Conservation (phyloP, 768 basidiomycete genomes). For the Macrolepiota albuminosa region DNA sequence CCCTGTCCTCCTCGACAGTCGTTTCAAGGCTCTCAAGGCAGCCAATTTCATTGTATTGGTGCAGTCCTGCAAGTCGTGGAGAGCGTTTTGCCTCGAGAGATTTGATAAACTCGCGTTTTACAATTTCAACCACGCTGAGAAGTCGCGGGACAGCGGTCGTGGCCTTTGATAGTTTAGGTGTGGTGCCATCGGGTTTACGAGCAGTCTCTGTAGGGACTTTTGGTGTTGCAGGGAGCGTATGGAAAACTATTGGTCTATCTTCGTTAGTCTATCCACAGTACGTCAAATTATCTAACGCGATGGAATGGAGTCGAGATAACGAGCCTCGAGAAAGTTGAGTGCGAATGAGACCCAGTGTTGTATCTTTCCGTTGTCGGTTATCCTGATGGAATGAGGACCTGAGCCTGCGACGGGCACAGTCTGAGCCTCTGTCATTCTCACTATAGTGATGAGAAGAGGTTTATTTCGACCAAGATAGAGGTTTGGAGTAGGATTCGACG, state of each 20-base stretch:
- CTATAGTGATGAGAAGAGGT: too few species aligned
- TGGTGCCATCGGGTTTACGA: too few species aligned
- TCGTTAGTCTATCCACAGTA: conserved; percentile 37
- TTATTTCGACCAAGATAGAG: not conserved
- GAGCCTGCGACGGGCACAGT: not conserved
- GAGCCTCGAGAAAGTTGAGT: conserved; percentile 49
- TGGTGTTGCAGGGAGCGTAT: conserved; percentile 47
- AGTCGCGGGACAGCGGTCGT: conserved; percentile 54
- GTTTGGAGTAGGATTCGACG: not conserved
- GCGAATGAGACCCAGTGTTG: conserved; percentile 47
- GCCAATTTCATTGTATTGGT: conserved; percentile 75
- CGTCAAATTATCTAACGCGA: not conserved
- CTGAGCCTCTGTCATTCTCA: conserved; percentile 1
- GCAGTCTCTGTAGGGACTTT: conserved; percentile 3
- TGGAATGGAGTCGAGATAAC: conserved; percentile 7
- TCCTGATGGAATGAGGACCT: conserved; percentile 36
- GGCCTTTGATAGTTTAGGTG: conserved; percentile 22
- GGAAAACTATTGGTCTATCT: conserved; percentile 46
- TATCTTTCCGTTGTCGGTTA: conserved; percentile 55
- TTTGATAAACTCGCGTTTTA: conserved; percentile 76
- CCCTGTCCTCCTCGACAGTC: conserved; percentile 28
- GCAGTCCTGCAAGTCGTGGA: conserved; percentile 46
- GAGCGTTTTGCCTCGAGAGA: conserved; percentile 37
- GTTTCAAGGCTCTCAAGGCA: conserved; percentile 39
- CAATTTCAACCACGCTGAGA: conserved; percentile 75